Conservation (phyloP, 2,329 filamentous ascomycete species). For the Mariannaea elegans region DNA sequence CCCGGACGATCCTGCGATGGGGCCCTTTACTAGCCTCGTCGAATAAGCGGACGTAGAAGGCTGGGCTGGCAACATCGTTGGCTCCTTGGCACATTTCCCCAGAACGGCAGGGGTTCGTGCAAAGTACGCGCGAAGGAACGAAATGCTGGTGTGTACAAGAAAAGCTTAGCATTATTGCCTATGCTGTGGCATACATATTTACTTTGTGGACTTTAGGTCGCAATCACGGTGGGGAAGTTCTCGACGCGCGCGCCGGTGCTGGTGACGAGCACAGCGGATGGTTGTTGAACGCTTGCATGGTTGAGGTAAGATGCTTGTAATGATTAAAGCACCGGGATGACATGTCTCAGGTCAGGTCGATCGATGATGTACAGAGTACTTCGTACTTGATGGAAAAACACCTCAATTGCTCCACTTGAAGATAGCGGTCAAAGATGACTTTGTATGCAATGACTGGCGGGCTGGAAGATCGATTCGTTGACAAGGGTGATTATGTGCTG, state of each 20-base stretch:
- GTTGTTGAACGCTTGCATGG: too few species aligned
- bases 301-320: too few species aligned
- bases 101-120: constrained; percentile 18
- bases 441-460: not conserved
- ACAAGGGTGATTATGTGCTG: too few species aligned
- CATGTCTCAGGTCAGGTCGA: not conserved
- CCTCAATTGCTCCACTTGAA: not conserved
- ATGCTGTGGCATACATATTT: too few species aligned
- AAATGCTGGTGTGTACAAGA: not conserved
- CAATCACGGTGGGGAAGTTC: constrained; percentile 3
- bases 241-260: too few species aligned
- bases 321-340: not conserved
- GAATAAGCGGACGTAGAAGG: not conserved
- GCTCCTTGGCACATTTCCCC: constrained; percentile 36
- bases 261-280: too few species aligned
- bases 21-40: not conserved
- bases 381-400: not conserved
- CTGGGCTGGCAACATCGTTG: not conserved
- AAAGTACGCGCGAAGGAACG: not conserved
- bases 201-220: too few species aligned
- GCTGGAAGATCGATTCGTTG: too few species aligned
- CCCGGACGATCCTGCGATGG: not conserved
- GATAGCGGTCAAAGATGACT: constrained; percentile 3
- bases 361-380: too few species aligned
- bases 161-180: constrained; percentile 10